These are phyloP conservation scores for Selaginella tamariscina DNA, from an alignment of 75 land plant species.

Conservation along the genomic window DNA sequence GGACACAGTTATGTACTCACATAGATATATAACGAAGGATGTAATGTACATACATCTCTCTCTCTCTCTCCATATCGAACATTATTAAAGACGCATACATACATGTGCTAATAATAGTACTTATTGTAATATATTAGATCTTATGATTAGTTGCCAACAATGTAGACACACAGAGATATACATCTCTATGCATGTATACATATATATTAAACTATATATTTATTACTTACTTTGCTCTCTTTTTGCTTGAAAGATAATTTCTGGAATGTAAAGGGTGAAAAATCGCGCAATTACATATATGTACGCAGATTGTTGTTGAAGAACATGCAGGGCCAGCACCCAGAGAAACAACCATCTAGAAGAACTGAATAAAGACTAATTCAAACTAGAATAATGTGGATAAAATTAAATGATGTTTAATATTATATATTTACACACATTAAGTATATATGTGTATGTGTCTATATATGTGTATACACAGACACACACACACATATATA, in stretches of 20 bases:
- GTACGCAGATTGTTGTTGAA: no score
- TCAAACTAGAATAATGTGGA: no score
- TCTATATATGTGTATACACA: conserved; percentile 3
- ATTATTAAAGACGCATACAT: background rate
- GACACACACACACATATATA: conserved; percentile 11
- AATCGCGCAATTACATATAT: background rate
- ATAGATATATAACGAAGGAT: background rate
- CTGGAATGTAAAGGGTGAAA: no score
- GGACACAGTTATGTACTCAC: background rate
- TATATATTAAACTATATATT: conserved; percentile 9
- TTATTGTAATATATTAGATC: background rate
- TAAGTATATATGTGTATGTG: background rate
- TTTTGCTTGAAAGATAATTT: no score
- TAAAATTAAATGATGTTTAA: no score
- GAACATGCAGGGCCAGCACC: no score
- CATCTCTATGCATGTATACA: conserved; percentile 13
- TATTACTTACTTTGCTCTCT: no score
- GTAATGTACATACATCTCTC: background rate
- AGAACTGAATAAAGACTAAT: no score
- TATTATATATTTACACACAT: conserved; percentile 2
- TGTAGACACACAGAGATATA: conserved; percentile 1
- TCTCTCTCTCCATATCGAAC: conserved; percentile 7
- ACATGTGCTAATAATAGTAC: background rate
- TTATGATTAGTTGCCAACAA: background rate
- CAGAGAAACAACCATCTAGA: no score